Conservation (phyloP, 2,329 filamentous ascomycete species). For the Paecilomyces niveus region DNA sequence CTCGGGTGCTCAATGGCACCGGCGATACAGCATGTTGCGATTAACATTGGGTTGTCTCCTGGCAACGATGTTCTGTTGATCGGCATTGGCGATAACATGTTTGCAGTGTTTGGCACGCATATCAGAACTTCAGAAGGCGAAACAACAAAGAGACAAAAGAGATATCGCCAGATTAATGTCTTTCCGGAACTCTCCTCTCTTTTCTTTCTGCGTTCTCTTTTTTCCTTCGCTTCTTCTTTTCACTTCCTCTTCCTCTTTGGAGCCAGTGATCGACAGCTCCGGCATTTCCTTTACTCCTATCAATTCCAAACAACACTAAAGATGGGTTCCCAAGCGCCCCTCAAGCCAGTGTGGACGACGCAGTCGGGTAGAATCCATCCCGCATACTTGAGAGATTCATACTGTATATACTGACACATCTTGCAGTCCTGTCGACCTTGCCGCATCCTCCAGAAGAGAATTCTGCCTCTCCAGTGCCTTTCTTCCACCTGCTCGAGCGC, state of each 20-base stretch:
- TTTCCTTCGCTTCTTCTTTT: neutral
- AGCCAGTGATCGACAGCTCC: neutral
- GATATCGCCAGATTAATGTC: neutral
- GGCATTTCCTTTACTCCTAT: neutral
- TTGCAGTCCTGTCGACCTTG: conserved; percentile 57
- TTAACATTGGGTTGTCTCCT: conserved; percentile 1
- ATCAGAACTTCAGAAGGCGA: neutral
- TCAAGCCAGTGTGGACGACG: conserved; percentile 24
- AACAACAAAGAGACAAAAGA: neutral
- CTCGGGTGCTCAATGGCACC: neutral
- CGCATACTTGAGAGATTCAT: no score
- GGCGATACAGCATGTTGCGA: neutral
- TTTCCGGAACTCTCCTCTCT: neutral
- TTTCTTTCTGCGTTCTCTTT: conserved; percentile 1
- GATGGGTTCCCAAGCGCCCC: conserved; percentile 23
- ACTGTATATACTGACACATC: neutral
- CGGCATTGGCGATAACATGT: conserved; percentile 3
- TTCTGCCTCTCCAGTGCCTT: conserved; percentile 69
- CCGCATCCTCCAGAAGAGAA: conserved; percentile 53
- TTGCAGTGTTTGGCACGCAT: conserved; percentile 10
- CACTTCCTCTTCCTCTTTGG: neutral
- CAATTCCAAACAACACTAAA: conserved; percentile 2
- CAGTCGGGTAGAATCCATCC: conserved; percentile 23
- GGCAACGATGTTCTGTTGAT: conserved; percentile 4
- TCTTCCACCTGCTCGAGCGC: conserved; percentile 89